Base-by-base conservation (phyloP, 2,329 filamentous ascomycete genomes). In the Neurospora crassa region DNA sequence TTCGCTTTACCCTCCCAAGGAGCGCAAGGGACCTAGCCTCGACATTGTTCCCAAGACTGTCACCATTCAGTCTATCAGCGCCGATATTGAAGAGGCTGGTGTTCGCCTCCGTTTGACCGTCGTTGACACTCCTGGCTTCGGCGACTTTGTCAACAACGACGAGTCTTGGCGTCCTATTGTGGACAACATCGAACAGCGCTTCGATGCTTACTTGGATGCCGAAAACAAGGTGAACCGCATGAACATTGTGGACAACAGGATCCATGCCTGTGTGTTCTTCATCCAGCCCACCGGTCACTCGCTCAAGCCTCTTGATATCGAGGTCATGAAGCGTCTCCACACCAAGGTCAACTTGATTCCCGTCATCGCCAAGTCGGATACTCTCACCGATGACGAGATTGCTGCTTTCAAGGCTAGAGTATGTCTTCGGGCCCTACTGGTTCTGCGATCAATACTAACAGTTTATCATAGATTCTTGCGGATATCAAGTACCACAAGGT, bases 151-250 rank as follows among this genome's bases (percentile, higher is more conserved):
- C 80, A 99, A 99, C 91, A 99, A 99, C 81, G 96, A 98, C 79
- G 96, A 98, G 84, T 99, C 96, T 40, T 99, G 96, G 96, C 90
- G 96, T 79, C 96, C 96, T 71, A 99, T 99, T 83, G 91, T 97
- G 78, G 96, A 99, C 87, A 98, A 98, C 87, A 98, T 99, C 79
- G 96, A 99, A 87, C 94, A 97, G 88, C 92, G 96, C 77, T 99
- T 96, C 80, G 96, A 99, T 83, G 94, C 96, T 70, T 99, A 98
- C 83, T 88, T 99, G 72, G 96, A 99, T 83, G 95, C 96, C 67
- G 96, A 99, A 89, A 99, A 99, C 90, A 99, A 98, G 89, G 94
- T 99, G 82, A 99, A 99, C 88, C 93, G 96, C 79, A 97, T 97
- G 91, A 99, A 99, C 88, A 98, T 98, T 82, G 92, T 99, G 74